Conservation (phyloP, 1,139 yeast genomes). For the Debaryomyces udenii region DNA sequence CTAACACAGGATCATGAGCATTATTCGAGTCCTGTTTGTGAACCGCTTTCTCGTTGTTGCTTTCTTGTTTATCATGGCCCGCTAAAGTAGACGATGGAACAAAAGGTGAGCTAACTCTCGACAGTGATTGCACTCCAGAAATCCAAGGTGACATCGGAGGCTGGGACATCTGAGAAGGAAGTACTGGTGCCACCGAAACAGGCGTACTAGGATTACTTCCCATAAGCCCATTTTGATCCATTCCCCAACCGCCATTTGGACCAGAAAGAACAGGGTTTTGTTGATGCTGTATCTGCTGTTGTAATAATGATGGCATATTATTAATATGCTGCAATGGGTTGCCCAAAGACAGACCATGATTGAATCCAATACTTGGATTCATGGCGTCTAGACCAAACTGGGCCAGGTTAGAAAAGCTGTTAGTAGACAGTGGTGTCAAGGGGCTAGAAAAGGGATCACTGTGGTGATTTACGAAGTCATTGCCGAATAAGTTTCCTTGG, state of each 20-base stretch:
- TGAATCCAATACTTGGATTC: slow-evolving; percentile 20
- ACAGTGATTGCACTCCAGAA: slow-evolving; percentile 35
- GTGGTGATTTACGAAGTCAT: slow-evolving; percentile 25
- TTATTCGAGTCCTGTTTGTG: slow-evolving; percentile 9
- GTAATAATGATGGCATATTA: slow-evolving; percentile 36
- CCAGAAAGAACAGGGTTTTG: slow-evolving; percentile 40
- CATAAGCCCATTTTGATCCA: slow-evolving; percentile 27
- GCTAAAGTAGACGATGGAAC: slow-evolving; percentile 24
- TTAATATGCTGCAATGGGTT: slow-evolving; percentile 16
- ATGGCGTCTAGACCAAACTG: slow-evolving; percentile 34
- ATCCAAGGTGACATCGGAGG: slow-evolving; percentile 51
- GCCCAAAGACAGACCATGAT: slow-evolving; percentile 10
- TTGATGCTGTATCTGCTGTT: slow-evolving; percentile 30
- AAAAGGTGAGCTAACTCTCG: slow-evolving; percentile 49
- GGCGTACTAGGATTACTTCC: slow-evolving; percentile 36
- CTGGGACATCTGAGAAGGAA: slow-evolving; percentile 30
- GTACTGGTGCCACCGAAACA: slow-evolving; percentile 26
- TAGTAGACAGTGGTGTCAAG: slow-evolving; percentile 16
- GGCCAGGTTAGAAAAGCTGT: slow-evolving; percentile 14
- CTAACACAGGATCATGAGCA: slow-evolving; percentile 35
- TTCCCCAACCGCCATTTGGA: slow-evolving; percentile 45
- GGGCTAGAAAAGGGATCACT: slow-evolving; percentile 29
- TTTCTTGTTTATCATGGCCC: neutral
- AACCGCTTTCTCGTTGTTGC: slow-evolving; percentile 9
- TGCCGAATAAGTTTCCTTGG: slow-evolving; percentile 29